Conservation (phyloP, 164 flowering plant genomes). For the Hamamelis virginiana region DNA sequence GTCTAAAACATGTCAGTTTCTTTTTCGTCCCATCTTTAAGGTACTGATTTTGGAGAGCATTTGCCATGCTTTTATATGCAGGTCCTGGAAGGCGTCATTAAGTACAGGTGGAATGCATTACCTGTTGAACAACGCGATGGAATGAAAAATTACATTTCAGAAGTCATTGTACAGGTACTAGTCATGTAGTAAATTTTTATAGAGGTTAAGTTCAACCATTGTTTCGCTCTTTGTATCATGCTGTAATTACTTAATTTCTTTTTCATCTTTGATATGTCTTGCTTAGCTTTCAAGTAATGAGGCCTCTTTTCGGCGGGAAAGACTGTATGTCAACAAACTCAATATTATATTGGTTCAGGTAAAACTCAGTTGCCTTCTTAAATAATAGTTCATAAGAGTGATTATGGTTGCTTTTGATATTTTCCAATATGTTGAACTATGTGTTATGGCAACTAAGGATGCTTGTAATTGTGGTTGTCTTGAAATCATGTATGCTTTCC, state of each 20-base stretch:
- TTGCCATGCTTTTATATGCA: constrained; percentile 20
- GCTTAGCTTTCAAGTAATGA: constrained; percentile 90
- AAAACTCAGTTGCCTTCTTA: background rate
- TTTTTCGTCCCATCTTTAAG: background rate
- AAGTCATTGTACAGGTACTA: constrained; percentile 90
- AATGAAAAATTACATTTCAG: constrained; percentile 97
- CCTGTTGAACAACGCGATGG: constrained; percentile 97
- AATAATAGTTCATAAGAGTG: background rate
- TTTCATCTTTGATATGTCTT: constrained; percentile 8
- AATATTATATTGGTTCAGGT: constrained; percentile 97
- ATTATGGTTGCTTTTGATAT: background rate
- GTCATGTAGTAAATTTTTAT: background rate
- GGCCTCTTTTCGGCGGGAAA: constrained; percentile 79
- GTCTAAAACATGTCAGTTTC: background rate
- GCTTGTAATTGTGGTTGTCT: no score
- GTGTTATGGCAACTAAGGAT: no score
- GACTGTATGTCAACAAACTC: constrained; percentile 92
- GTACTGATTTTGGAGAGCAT: background rate
- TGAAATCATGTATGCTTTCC: no score
- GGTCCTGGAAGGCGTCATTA: constrained; percentile 97
- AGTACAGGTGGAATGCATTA: constrained; percentile 97
- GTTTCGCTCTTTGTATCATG: background rate
- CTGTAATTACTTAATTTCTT: background rate
- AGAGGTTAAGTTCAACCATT: background rate
- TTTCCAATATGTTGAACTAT: no score